A percentile compares a stretch with the other conserved stretches of the same genome.
These are phyloP conservation scores for Colletotrichum caudatum DNA, from an alignment of 2,329 filamentous ascomycete species.

Conservation along the genomic window DNA sequence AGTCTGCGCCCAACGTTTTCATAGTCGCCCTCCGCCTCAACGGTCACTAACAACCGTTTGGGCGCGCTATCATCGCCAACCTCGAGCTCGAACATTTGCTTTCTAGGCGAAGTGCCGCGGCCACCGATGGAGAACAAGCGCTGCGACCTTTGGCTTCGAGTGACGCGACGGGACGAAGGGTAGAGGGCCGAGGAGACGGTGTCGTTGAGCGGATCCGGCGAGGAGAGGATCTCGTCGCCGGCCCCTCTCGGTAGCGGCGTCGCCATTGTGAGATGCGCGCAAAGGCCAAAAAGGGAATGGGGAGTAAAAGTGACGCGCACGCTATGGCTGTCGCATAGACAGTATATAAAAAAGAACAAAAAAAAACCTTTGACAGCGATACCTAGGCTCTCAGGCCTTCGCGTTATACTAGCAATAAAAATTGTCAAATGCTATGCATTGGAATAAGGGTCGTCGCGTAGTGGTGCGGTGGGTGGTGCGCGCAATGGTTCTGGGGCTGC, in stretches of 20 bases:
- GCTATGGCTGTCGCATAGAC: constrained; percentile 27
- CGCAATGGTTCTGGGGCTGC: constrained; percentile 12
- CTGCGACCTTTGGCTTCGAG: constrained; percentile 58
- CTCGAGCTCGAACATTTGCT: constrained; percentile 69
- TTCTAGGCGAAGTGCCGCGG: constrained; percentile 60
- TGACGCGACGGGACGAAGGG: constrained; percentile 52
- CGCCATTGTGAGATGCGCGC: constrained; percentile 48
- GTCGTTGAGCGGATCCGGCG: constrained; percentile 64
- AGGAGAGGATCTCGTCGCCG: constrained; percentile 60
- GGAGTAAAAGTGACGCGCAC: constrained; percentile 4
- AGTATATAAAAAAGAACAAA: constrained; percentile 21
- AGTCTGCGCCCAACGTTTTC: constrained; percentile 52
- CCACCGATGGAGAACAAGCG: constrained; percentile 52
- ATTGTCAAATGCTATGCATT: constrained; percentile 31
- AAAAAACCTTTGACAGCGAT: constrained; percentile 2
- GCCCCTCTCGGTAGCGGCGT: constrained; percentile 45
- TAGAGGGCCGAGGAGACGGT: constrained; percentile 50
- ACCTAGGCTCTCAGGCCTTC: constrained; percentile 28
- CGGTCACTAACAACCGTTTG: constrained; percentile 66
- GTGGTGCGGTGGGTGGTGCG: constrained; percentile 29
- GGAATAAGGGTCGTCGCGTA: constrained; percentile 32
- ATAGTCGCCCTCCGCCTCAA: constrained; percentile 59
- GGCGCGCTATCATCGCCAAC: constrained; percentile 63
- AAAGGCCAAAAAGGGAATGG: constrained; percentile 1
- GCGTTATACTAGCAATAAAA: constrained; percentile 18